A percentile compares a stretch with the other conserved stretches of the same genome.
These are phyloP conservation scores for Colletotrichum neosansevieriae DNA, from an alignment of 2,329 filamentous ascomycete genomes.

Conservation along the genomic window DNA sequence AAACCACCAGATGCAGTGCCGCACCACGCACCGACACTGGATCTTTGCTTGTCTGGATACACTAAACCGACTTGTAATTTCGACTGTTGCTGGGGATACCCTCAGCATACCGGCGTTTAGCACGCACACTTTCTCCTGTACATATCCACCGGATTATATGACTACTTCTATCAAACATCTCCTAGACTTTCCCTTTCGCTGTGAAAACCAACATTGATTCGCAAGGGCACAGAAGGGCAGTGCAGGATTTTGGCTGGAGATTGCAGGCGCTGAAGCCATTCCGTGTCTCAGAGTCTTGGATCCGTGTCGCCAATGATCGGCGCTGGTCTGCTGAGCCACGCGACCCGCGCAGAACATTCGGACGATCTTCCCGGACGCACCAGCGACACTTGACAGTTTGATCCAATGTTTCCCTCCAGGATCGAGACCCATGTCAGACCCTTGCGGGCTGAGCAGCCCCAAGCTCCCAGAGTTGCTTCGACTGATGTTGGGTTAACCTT, in stretches of 20 bases:
- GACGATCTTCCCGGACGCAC: conserved; percentile 12
- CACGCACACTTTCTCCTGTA: conserved; percentile 34
- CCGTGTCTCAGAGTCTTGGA: conserved; percentile 27
- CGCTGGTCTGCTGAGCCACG: conserved; percentile 6
- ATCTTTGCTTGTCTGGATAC: conserved; percentile 30
- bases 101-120: conserved; percentile 20
- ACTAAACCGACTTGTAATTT: conserved; percentile 36
- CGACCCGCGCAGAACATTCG: neutral
- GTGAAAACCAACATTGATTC: neutral
- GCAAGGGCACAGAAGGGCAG: neutral
- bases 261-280: conserved; percentile 20
- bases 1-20: conserved; percentile 13
- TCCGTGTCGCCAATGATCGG: conserved; percentile 19
- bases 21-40: conserved; percentile 5
- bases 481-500: conserved; percentile 9
- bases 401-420: conserved; percentile 5
- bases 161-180: neutral
- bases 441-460: conserved; percentile 10
- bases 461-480: neutral
- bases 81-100: conserved; percentile 27
- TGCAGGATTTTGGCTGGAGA: conserved; percentile 12
- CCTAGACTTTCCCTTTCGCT: neutral
- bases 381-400: conserved; percentile 35
- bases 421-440: neutral
- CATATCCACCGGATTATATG: conserved; percentile 38